Evolutionary conservation across 306 rosid species (phyloP).

Genomic region (Acacia melanoxylon): DNA sequence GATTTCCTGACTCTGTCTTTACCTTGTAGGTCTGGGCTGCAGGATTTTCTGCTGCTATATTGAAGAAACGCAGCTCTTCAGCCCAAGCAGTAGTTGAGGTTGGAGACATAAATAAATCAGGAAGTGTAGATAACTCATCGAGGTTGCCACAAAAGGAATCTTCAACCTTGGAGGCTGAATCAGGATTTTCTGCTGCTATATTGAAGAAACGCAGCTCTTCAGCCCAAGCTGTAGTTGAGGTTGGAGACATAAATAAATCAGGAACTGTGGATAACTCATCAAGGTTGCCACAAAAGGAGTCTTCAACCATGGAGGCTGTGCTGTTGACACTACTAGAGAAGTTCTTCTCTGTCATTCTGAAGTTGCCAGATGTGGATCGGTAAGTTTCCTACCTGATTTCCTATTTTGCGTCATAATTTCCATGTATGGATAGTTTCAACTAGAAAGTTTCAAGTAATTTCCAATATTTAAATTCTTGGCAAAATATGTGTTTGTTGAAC

Average conservation of each 20-base stretch:
- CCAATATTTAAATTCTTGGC: not conserved
- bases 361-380: constrained; percentile 66
- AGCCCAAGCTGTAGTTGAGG: constrained; percentile 29
- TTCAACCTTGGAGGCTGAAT: constrained; percentile 40
- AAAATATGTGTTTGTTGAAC: constrained; percentile 22
- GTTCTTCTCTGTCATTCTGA: constrained; percentile 57
- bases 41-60: constrained; percentile 78
- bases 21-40: constrained; percentile 87
- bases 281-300: constrained; percentile 46
- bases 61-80: constrained; percentile 64
- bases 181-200: constrained; percentile 82
- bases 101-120: constrained; percentile 30
- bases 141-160: constrained; percentile 47
- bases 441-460: constrained; percentile 4
- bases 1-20: not conserved
- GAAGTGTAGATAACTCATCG: constrained; percentile 37
- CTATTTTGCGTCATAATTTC: constrained; percentile 9
- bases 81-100: constrained; percentile 30
- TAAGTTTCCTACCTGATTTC: constrained; percentile 33
- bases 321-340: constrained; percentile 59
- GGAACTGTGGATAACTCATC: constrained; percentile 39
- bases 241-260: constrained; percentile 27
- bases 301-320: constrained; percentile 46
- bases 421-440: not conserved
- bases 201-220: constrained; percentile 65